Percentiles rank a stretch among this genome's conserved stretches.
Conservation (phyloP, 352 stramenopile genomes). For the Pythium guiyangense region DNA sequence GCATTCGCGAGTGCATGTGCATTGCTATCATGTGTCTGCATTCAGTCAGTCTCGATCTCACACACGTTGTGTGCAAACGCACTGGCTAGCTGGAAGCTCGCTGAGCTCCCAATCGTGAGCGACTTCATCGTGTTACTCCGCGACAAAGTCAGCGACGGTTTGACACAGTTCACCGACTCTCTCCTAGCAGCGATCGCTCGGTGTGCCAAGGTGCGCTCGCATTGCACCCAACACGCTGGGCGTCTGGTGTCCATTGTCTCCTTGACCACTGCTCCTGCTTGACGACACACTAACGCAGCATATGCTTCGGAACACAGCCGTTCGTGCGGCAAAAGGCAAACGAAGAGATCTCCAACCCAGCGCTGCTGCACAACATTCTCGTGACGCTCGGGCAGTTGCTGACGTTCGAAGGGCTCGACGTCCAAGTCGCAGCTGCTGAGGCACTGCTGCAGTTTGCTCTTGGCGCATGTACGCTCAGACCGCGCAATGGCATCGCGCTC, state of each 20-base stretch:
- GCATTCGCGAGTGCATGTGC: not conserved
- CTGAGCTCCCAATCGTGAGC: conserved; percentile 53
- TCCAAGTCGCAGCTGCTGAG: conserved; percentile 59
- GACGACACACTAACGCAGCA: too few relatives aligned
- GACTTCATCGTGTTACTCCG: conserved; percentile 51
- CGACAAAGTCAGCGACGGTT: conserved; percentile 49
- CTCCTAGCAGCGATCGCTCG: conserved; percentile 36
- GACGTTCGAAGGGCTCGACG: conserved; percentile 44
- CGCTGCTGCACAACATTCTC: conserved; percentile 40
- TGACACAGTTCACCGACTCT: conserved; percentile 30
- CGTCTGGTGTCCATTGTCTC: not conserved
- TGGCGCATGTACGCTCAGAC: conserved; percentile 40
- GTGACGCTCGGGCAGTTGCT: conserved; percentile 56
- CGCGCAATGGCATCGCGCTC: not conserved
- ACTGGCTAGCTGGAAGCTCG: conserved; percentile 56
- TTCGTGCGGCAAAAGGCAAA: conserved; percentile 74
- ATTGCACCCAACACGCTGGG: not conserved
- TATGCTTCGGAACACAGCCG: conserved; percentile 24
- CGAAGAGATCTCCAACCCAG: conserved; percentile 66
- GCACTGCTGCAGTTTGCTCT: conserved; percentile 55
- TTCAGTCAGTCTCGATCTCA: not conserved
- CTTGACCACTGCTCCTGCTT: not conserved
- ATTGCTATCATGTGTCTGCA: not conserved
- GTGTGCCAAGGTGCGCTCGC: conserved; percentile 35
- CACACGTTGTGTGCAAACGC: not conserved